Percentiles rank a stretch among this genome's conserved stretches.
Conservation (phyloP, 441 rosid species). For the Erysimum pusillum region DNA sequence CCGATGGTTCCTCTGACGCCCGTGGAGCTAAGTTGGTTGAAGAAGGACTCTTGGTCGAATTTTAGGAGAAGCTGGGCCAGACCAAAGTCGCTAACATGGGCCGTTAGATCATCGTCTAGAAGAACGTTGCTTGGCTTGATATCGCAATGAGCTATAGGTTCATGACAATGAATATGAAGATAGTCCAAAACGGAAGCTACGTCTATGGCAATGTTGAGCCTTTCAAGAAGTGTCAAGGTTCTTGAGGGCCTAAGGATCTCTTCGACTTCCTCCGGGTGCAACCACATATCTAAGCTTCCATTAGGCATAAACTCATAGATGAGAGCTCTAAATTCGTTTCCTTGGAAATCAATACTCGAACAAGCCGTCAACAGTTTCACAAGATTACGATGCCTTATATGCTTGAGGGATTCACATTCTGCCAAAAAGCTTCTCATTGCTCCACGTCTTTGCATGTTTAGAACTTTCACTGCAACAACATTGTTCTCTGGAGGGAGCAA, state of each 20-base stretch:
- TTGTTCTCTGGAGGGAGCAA: neutral
- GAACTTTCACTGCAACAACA: too few species aligned
- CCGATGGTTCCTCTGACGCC: neutral
- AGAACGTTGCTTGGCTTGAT: conserved; percentile 42
- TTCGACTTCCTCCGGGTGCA: too few species aligned
- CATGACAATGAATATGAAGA: conserved; percentile 26
- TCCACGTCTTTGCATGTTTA: too few species aligned
- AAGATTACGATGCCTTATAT: too few species aligned
- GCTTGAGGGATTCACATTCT: too few species aligned
- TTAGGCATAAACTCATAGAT: too few species aligned
- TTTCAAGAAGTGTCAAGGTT: conserved; percentile 27
- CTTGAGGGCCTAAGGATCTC: conserved; percentile 1
- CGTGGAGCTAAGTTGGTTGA: neutral
- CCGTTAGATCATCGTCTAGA: conserved; percentile 23
- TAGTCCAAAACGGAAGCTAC: conserved; percentile 43
- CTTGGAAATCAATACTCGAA: too few species aligned
- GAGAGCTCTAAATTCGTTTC: too few species aligned
- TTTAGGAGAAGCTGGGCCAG: conserved; percentile 22
- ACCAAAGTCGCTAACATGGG: conserved; percentile 41
- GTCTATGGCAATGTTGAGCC: conserved; percentile 29
- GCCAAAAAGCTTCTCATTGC: too few species aligned
- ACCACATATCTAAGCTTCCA: too few species aligned
- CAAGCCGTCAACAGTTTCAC: too few species aligned
- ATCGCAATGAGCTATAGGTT: conserved; percentile 33
- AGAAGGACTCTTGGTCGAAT: neutral